Evolutionary conservation across 2,329 filamentous ascomycete species (phyloP).

Genomic region (Apiospora koreana): DNA sequence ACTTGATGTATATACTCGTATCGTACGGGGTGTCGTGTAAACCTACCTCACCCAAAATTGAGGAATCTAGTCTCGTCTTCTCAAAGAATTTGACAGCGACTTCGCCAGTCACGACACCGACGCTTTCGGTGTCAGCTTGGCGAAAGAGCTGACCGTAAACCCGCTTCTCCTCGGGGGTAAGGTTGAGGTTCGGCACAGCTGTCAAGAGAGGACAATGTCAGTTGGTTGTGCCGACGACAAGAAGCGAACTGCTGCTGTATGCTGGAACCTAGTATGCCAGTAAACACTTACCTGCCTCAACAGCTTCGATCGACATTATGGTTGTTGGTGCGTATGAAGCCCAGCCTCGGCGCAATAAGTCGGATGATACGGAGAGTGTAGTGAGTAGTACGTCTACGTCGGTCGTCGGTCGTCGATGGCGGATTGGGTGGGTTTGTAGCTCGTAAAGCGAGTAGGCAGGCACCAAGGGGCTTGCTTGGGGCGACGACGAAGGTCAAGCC

Average conservation of each 20-base stretch:
- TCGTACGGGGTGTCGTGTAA: too few species aligned
- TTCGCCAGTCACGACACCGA: constrained; percentile 94
- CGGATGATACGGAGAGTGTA: neutral
- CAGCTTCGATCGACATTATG: constrained; percentile 1
- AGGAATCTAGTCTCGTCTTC: constrained; percentile 85
- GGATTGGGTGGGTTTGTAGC: neutral
- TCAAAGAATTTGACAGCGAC: constrained; percentile 97
- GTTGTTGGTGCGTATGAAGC: constrained; percentile 2
- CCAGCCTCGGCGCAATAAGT: neutral
- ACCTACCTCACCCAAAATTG: constrained; percentile 81
- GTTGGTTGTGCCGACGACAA: neutral
- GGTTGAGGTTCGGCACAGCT: constrained; percentile 74
- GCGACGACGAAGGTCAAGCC: constrained; percentile 1
- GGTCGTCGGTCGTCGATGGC: constrained; percentile 6
- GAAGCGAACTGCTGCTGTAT: neutral
- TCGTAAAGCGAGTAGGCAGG: neutral
- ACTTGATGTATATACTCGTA: neutral
- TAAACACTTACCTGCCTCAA: constrained; percentile 10
- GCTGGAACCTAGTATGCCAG: neutral
- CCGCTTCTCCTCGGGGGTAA: constrained; percentile 89
- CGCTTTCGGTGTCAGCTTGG: constrained; percentile 86
- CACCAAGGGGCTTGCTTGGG: constrained; percentile 3
- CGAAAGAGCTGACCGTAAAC: constrained; percentile 91
- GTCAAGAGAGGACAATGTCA: constrained; percentile 3
- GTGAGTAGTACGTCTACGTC: neutral